Percentiles rank a stretch among this genome's conserved stretches.
These are phyloP conservation scores for Moringa oleifera DNA, from an alignment of 345 rosid species.

Conservation along the genomic window DNA sequence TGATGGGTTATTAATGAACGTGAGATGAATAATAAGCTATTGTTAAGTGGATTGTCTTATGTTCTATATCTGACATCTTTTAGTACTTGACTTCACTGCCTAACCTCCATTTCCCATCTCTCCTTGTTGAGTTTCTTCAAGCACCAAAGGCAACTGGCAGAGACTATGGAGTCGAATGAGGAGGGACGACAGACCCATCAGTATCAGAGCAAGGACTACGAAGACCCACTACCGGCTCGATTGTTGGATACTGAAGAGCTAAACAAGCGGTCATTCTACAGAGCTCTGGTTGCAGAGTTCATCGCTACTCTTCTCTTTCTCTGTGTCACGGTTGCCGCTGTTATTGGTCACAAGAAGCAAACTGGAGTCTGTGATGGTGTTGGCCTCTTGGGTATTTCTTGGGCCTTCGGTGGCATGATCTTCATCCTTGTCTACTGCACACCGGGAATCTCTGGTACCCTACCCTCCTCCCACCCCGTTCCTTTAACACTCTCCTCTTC, in stretches of 20 bases:
- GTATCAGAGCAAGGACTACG: conserved; percentile 19
- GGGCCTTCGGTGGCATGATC: conserved; percentile 95
- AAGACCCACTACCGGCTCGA: conserved; percentile 25
- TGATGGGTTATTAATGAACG: no score
- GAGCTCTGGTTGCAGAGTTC: conserved; percentile 25
- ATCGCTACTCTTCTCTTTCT: conserved; percentile 25
- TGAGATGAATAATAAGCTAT: no score
- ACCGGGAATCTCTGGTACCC: conserved; percentile 74
- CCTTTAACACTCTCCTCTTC: no score
- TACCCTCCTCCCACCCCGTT: background rate
- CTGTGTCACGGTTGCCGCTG: conserved; percentile 20
- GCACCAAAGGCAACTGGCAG: no score
- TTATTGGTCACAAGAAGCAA: conserved; percentile 21
- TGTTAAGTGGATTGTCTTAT: no score
- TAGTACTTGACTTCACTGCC: no score
- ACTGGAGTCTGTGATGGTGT: conserved; percentile 62
- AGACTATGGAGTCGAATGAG: conserved; percentile 17
- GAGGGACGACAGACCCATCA: conserved; percentile 12
- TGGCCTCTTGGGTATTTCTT: conserved; percentile 82
- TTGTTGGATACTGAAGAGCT: conserved; percentile 19
- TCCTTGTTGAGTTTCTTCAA: no score
- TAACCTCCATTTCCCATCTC: no score
- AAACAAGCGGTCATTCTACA: conserved; percentile 23
- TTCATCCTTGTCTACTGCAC: conserved; percentile 52
- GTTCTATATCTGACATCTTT: no score